These are phyloP conservation scores for Fusarium clavum DNA, from an alignment of 2,329 filamentous ascomycete species.

Conservation along the genomic window DNA sequence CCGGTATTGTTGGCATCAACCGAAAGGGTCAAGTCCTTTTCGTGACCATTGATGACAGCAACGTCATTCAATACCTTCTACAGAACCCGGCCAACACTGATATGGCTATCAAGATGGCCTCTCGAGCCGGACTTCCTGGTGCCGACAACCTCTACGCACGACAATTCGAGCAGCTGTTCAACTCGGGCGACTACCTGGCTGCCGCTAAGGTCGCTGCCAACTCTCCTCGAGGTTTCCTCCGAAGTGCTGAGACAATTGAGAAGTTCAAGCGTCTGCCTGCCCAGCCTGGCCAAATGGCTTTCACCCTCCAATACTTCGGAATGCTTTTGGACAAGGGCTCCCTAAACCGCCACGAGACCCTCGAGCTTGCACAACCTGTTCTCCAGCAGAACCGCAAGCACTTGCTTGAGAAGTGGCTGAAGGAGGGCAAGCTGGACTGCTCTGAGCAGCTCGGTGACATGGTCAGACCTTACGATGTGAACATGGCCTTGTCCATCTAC, in stretches of 20 bases:
- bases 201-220: slow-evolving; percentile 97
- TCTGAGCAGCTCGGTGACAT: slow-evolving; percentile 97
- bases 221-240: slow-evolving; percentile 94
- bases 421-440: slow-evolving; percentile 93
- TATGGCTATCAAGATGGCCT: slow-evolving; percentile 95
- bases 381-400: slow-evolving; percentile 95
- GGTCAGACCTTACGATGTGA: slow-evolving; percentile 88
- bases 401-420: slow-evolving; percentile 96
- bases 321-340: slow-evolving; percentile 95
- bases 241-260: slow-evolving; percentile 94
- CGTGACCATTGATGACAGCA: slow-evolving; percentile 91
- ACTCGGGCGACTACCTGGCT: slow-evolving; percentile 82
- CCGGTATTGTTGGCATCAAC: slow-evolving; percentile 94
- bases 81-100: slow-evolving; percentile 95
- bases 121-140: slow-evolving; percentile 90
- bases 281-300: slow-evolving; percentile 86
- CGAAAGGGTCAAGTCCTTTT: slow-evolving; percentile 96
- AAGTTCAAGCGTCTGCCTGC: slow-evolving; percentile 89
- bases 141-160: slow-evolving; percentile 93
- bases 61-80: slow-evolving; percentile 92
- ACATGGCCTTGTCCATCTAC: slow-evolving; percentile 89
- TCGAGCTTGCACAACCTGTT: slow-evolving; percentile 93
- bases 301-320: slow-evolving; percentile 97
- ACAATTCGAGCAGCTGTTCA: slow-evolving; percentile 91
- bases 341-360: slow-evolving; percentile 91